Base-by-base conservation (phyloP, 2,329 filamentous ascomycete genomes). In the Colletotrichum siamense region DNA sequence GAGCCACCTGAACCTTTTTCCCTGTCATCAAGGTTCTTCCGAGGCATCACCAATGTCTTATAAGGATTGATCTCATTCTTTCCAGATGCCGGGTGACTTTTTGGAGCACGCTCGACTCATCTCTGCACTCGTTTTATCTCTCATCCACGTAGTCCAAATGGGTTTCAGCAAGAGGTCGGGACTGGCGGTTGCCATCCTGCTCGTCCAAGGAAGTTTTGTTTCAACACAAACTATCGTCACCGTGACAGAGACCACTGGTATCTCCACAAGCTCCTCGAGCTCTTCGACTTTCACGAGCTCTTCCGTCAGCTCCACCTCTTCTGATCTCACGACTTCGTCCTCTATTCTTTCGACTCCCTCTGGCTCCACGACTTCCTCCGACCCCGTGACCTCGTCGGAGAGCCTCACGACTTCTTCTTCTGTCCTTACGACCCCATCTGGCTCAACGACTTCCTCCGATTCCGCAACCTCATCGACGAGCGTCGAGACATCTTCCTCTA, bases 311-410 rank as follows among this genome's bases (percentile, higher is more conserved):
- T 49, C 39, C 39, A 49, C 39, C 39, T 49, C 39, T n/a, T 49
- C 39, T 49, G 39, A 49, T 49, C 18, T 49, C 39, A n/a, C 39
- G 5, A 49, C 39, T 7, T 49, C 39, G 3, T 49, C 18, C 39
- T 49, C 39, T 49, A n/a, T 49, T 1, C 39, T 49, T 7, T 4
- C 18, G 9, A 12, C 39, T 12, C 18, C 18, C 18, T 49, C 39
- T 4, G 9, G 39, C 39, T 49, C 18, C 0, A 49, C 18, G 3
- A 49, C 39, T 12, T 49, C 39, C 3, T 49, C 39, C 3, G 18
- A 49, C 18, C 18, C 9, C 5, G 39, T 1, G 0, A 44, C 39
- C 39, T 44, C 36, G 16, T 36, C 34, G 0, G 0, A 1, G 36
- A 39, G 36, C 36, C 36, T 39, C 8, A 9, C 36, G 36, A 39